Percentiles rank a stretch among this genome's conserved stretches.
Conservation (phyloP, 768 basidiomycete genomes). For the Trametes gibbosa region DNA sequence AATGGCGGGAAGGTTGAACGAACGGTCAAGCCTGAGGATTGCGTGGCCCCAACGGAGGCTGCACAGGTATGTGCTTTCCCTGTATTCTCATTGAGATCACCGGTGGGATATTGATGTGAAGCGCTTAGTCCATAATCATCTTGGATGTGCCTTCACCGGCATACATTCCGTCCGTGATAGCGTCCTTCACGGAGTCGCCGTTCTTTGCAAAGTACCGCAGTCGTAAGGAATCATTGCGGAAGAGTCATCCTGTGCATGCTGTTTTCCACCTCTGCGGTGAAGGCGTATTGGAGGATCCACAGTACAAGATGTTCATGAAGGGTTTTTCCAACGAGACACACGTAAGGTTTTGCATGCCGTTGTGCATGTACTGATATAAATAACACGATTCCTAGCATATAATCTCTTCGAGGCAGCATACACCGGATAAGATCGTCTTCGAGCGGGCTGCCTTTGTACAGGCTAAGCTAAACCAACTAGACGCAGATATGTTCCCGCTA, state of each 20-base stretch:
- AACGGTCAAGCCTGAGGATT: slow-evolving; percentile 58
- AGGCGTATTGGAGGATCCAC: slow-evolving; percentile 63
- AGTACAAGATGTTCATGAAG: slow-evolving; percentile 72
- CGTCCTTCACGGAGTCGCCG: slow-evolving; percentile 44
- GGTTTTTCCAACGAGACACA: slow-evolving; percentile 58
- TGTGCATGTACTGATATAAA: background rate
- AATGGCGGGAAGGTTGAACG: slow-evolving; percentile 42
- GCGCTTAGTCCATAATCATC: slow-evolving; percentile 49
- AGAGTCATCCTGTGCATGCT: slow-evolving; percentile 47
- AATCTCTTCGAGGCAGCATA: slow-evolving; percentile 62
- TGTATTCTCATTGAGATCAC: slow-evolving; percentile 14
- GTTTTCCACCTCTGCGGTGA: slow-evolving; percentile 74
- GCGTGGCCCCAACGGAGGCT: slow-evolving; percentile 50
- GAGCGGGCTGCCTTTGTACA: slow-evolving; percentile 71
- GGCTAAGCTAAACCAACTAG: slow-evolving; percentile 68
- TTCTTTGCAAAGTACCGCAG: slow-evolving; percentile 52
- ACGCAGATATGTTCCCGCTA: slow-evolving; percentile 68
- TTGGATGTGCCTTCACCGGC: slow-evolving; percentile 66
- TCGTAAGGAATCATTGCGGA: slow-evolving; percentile 35
- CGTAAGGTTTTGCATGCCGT: slow-evolving; percentile 41
- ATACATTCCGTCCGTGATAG: slow-evolving; percentile 52
- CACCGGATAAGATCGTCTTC: slow-evolving; percentile 67
- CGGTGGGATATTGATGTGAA: background rate
- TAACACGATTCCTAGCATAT: slow-evolving; percentile 54
- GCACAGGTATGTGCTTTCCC: slow-evolving; percentile 37